These are phyloP conservation scores for Cytidiella melzeri DNA, from an alignment of 768 basidiomycete genomes.

Conservation along the genomic window DNA sequence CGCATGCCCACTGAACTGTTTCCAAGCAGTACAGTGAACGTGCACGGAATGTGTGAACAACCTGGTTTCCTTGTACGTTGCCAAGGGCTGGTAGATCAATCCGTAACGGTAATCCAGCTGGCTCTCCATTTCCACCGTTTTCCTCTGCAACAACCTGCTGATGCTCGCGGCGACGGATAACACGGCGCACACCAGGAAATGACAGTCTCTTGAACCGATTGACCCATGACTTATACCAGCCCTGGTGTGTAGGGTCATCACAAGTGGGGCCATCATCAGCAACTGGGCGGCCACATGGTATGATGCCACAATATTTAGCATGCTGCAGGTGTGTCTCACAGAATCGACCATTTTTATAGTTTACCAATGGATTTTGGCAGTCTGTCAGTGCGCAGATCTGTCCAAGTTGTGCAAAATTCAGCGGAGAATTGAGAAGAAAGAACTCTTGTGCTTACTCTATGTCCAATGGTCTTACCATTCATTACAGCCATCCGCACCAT, in stretches of 20 bases:
- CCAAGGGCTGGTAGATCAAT: neutral
- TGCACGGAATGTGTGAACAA: constrained; percentile 8
- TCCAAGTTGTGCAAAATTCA: neutral
- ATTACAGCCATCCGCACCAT: constrained; percentile 5
- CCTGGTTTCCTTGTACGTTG: neutral
- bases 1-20: constrained; percentile 8
- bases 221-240: neutral
- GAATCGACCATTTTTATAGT: constrained; percentile 6
- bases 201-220: constrained; percentile 1
- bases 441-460: constrained; percentile 4
- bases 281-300: neutral
- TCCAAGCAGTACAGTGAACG: constrained; percentile 3
- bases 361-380: neutral
- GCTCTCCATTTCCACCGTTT: neutral
- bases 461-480: constrained; percentile 3
- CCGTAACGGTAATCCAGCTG: neutral
- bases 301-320: constrained; percentile 2
- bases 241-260: neutral
- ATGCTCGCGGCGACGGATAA: constrained; percentile 4
- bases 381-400: constrained; percentile 3
- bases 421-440: neutral
- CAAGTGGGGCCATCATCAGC: neutral
- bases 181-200: neutral
- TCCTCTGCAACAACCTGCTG: no score
- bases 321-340: constrained; percentile 1